Evolutionary conservation across 164 flowering plant species (phyloP).

Genomic region (Umbilicus rupestris): DNA sequence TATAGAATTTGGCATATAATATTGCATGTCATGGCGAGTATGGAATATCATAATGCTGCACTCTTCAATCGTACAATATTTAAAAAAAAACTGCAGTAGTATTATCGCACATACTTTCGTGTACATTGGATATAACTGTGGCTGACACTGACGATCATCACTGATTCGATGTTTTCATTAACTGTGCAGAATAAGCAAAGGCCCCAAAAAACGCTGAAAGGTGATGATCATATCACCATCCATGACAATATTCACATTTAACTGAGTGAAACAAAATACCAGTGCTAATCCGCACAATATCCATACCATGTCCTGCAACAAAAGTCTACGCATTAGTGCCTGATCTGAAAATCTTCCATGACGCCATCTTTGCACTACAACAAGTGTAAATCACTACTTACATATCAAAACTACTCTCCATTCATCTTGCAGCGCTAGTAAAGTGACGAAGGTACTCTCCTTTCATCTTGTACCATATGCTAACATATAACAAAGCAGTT

Average conservation of each 20-base stretch:
- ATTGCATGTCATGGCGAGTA: not conserved
- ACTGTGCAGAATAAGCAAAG: not conserved
- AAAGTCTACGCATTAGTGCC: not conserved
- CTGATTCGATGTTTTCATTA: not conserved
- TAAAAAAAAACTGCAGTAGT: not conserved
- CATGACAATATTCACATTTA: not conserved
- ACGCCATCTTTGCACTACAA: not conserved
- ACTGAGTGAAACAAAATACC: constrained; percentile 1
- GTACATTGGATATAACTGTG: not conserved
- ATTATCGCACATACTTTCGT: not conserved
- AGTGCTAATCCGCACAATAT: not conserved
- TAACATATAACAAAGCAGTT: too few relatives aligned
- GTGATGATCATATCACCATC: not conserved
- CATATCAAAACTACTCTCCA: too few relatives aligned
- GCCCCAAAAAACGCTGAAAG: not conserved
- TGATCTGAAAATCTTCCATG: not conserved
- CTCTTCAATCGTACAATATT: not conserved
- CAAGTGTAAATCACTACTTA: not conserved
- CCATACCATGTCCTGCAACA: not conserved
- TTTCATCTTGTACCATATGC: too few relatives aligned
- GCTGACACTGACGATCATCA: constrained; percentile 1
- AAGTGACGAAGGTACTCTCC: too few relatives aligned
- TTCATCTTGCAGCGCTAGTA: too few relatives aligned
- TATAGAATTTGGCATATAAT: not conserved
- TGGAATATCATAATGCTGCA: too few relatives aligned